Evolutionary conservation across 2,329 filamentous ascomycete genomes (phyloP).

Genomic region (Sarocladium strictum): DNA sequence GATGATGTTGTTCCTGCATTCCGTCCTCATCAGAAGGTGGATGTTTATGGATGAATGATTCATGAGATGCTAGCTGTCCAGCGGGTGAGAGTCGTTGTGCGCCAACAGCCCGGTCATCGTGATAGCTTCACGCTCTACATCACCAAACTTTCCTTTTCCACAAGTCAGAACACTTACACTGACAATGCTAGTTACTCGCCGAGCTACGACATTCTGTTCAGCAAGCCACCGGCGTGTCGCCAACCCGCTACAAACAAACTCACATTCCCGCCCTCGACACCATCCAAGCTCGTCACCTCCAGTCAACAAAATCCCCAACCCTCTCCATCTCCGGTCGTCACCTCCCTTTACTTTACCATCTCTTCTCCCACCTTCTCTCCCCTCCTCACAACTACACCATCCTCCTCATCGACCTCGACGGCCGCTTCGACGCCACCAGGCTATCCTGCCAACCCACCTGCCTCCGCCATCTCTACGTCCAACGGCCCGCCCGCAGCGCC

Average conservation of each 20-base stretch:
- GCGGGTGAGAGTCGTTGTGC: no score
- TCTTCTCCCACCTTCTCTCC: conserved; percentile 46
- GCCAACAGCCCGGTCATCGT: no score
- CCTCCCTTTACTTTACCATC: conserved; percentile 49
- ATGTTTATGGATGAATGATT: no score
- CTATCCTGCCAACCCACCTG: conserved; percentile 32
- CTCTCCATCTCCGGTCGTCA: conserved; percentile 47
- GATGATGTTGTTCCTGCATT: no score
- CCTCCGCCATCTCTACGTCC: conserved; percentile 45
- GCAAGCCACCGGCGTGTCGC: conserved; percentile 10
- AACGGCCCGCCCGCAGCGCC: conserved; percentile 29
- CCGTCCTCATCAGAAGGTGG: no score
- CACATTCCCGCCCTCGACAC: conserved; percentile 39
- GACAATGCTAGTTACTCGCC: conserved; percentile 17
- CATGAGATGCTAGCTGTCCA: neutral
- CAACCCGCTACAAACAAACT: conserved; percentile 23
- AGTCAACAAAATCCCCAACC: conserved; percentile 38
- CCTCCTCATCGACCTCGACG: conserved; percentile 49
- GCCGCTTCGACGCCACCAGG: conserved; percentile 47
- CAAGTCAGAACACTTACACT: no score
- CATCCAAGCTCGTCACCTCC: conserved; percentile 40
- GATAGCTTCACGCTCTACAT: neutral
- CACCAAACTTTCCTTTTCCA: no score
- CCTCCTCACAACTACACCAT: conserved; percentile 42
- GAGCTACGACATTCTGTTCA: conserved; percentile 10